These are phyloP conservation scores for Dothistroma septosporum DNA, from an alignment of 2,329 filamentous ascomycete species.

Conservation along the genomic window DNA sequence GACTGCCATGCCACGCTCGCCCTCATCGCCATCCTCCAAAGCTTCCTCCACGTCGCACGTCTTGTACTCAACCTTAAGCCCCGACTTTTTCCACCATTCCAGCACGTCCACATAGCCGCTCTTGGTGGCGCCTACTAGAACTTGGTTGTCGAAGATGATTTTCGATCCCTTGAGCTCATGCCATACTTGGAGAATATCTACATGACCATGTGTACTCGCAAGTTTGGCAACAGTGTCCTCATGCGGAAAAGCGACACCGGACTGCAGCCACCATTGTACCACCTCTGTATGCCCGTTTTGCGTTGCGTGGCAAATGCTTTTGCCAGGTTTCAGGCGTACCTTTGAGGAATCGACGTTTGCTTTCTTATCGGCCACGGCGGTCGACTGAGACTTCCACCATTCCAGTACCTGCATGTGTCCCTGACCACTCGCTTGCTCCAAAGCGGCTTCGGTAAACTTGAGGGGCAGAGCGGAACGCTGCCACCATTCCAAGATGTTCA, in stretches of 20 bases:
- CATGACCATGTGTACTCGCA: conserved; percentile 79
- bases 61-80: conserved; percentile 81
- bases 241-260: conserved; percentile 72
- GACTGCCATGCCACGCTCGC: conserved; percentile 64
- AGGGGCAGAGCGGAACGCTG: conserved; percentile 72
- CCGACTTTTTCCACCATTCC: conserved; percentile 85
- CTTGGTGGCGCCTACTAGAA: conserved; percentile 80
- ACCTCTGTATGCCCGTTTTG: conserved; percentile 75
- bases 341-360: conserved; percentile 29
- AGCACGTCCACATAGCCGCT: conserved; percentile 79
- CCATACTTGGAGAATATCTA: conserved; percentile 80
- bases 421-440: conserved; percentile 81
- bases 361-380: conserved; percentile 27
- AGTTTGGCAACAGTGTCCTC: conserved; percentile 79
- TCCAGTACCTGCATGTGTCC: conserved; percentile 82
- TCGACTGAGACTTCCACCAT: conserved; percentile 74
- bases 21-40: conserved; percentile 76
- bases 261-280: conserved; percentile 83
- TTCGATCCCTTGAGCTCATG: conserved; percentile 68
- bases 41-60: conserved; percentile 95
- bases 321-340: conserved; percentile 70
- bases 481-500: conserved; percentile 90
- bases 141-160: conserved; percentile 77
- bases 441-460: conserved; percentile 78
- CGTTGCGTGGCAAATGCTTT: conserved; percentile 76